Evolutionary conservation across 257 asterid species (phyloP).

Genomic region (Salvia hispanica): DNA sequence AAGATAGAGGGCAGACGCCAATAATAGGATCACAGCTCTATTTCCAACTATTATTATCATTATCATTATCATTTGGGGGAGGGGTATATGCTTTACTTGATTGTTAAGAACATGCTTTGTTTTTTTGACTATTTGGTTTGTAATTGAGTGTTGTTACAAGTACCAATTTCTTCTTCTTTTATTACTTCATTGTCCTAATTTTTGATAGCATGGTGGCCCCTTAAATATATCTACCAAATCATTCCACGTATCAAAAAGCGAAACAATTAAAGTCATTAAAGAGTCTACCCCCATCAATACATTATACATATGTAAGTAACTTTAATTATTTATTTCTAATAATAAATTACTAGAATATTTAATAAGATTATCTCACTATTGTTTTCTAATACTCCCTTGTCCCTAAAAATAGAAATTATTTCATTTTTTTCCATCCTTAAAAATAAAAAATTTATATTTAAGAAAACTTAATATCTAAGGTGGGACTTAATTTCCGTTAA

Average conservation of each 20-base stretch:
- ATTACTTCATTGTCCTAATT: constrained; percentile 20
- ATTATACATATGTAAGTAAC: not conserved
- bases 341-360: too few species aligned
- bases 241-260: constrained; percentile 4
- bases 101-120: constrained; percentile 33
- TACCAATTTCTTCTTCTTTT: not conserved
- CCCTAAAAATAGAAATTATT: not conserved
- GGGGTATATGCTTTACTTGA: constrained; percentile 31
- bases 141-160: not conserved
- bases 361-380: not conserved
- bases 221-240: not conserved
- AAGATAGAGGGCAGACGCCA: not conserved
- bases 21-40: not conserved
- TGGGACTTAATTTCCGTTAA: too few species aligned
- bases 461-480: too few species aligned
- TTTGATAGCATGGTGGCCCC: constrained; percentile 28
- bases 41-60: not conserved
- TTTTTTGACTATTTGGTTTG: not conserved
- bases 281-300: not conserved
- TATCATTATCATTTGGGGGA: too few species aligned
- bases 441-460: too few species aligned
- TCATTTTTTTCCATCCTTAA: too few species aligned
- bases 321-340: not conserved
- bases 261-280: constrained; percentile 11
- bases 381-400: not conserved